Evolutionary conservation across 2,329 filamentous ascomycete genomes (phyloP).

Genomic region (Trichoderma asperellum): DNA sequence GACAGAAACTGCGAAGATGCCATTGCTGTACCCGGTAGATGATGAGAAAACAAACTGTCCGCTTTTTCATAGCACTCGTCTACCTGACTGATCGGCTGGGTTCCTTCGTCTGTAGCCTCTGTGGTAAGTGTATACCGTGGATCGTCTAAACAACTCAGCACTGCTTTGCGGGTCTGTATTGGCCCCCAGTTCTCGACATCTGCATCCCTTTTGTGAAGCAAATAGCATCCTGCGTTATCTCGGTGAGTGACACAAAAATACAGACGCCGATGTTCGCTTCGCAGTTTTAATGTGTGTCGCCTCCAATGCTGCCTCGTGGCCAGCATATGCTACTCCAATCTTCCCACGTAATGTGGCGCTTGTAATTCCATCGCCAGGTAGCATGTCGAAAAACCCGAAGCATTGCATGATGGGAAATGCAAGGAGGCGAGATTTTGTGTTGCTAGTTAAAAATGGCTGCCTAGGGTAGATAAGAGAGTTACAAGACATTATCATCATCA

Average conservation of each 20-base stretch:
- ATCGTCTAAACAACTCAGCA: not conserved
- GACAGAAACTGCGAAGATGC: not conserved
- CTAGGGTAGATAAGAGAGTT: not conserved
- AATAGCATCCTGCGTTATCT: not conserved
- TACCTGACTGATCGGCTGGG: not conserved
- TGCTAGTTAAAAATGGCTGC: not conserved
- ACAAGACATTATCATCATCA: not conserved
- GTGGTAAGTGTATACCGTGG: not conserved
- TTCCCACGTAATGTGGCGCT: not conserved
- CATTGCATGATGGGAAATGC: not conserved
- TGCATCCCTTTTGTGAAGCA: not conserved
- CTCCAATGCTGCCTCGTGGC: not conserved
- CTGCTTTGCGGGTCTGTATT: not conserved
- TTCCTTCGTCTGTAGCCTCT: not conserved
- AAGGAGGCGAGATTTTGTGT: not conserved
- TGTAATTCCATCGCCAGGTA: not conserved
- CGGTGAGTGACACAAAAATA: not conserved
- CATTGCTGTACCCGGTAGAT: not conserved
- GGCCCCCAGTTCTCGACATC: not conserved
- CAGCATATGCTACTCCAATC: not conserved
- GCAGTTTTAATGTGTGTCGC: not conserved
- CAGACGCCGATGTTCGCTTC: not conserved
- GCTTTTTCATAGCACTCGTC: not conserved
- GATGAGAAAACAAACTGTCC: not conserved
- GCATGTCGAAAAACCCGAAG: not conserved